Conservation (phyloP, 257 asterid species). For the Solanum commersonii region DNA sequence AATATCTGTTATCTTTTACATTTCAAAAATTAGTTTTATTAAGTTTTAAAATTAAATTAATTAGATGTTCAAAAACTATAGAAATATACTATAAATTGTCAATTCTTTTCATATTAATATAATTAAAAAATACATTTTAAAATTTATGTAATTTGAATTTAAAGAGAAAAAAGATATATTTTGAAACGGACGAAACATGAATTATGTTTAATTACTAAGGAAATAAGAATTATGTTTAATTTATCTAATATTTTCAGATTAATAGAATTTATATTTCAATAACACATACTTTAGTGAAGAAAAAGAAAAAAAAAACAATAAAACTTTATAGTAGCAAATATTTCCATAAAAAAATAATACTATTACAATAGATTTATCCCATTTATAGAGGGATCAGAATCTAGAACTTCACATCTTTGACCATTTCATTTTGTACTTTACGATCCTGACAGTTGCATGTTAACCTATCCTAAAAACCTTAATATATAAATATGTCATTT, state of each 20-base stretch:
- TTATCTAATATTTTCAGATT: not conserved
- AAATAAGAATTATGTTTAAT: not conserved
- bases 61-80: not conserved
- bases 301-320: not conserved
- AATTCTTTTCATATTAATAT: no score
- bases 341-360: not conserved
- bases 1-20: not conserved
- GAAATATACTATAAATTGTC: no score
- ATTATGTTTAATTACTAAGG: not conserved
- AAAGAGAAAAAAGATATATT: not conserved
- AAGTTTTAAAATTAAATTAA: not conserved
- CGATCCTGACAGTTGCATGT: not conserved
- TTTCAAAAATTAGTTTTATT: not conserved
- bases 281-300: not conserved
- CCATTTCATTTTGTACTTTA: not conserved
- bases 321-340: not conserved
- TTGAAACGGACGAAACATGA: not conserved
- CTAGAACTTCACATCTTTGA: not conserved
- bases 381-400: not conserved
- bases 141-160: not conserved
- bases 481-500: no score
- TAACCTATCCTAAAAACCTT: accelerated
- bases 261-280: not conserved
- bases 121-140: not conserved
- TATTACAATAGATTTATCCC: not conserved